phyloP scores from a whole-genome alignment of 495 filamentous ascomycete species.

The Aspergillus mulundensis region DNA sequence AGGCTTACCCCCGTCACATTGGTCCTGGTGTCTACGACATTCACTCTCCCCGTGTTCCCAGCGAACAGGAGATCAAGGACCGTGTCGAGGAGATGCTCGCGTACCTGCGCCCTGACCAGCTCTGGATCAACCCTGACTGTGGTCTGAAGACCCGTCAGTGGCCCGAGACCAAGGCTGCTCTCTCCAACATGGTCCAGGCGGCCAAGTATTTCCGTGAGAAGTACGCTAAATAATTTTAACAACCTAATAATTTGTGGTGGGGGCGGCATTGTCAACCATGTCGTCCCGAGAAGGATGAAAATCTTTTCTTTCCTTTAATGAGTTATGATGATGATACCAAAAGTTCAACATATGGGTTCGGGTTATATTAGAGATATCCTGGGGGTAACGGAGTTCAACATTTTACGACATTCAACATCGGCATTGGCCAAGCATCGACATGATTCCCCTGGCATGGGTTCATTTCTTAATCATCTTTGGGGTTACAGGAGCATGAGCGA shows the following conservation, averaged over 20 bases:
- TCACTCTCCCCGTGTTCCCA: conserved; percentile 94
- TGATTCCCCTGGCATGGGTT: conserved; percentile 18
- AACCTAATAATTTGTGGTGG: conserved; percentile 20
- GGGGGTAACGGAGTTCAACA: conserved; percentile 51
- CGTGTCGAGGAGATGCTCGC: conserved; percentile 95
- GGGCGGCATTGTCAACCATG: conserved; percentile 43
- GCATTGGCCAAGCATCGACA: conserved; percentile 39
- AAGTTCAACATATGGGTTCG: conserved; percentile 49
- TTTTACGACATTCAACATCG: conserved; percentile 60
- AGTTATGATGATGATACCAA: conserved; percentile 52
- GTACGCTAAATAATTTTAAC: conserved; percentile 55
- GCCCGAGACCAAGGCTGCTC: conserved; percentile 90
- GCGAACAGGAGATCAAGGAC: conserved; percentile 94
- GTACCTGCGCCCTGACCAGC: conserved; percentile 89
- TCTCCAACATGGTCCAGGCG: conserved; percentile 90
- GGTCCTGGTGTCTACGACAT: conserved; percentile 99
- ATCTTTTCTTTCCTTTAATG: conserved; percentile 36
- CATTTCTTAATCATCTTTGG: conserved; percentile 11
- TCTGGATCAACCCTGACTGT: conserved; percentile 99
- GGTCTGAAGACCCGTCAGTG: conserved; percentile 97
- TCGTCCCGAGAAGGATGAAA: conserved; percentile 32
- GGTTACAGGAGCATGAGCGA: conserved; percentile 14
- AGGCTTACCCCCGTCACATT: conserved; percentile 94
- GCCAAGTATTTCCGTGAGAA: conserved; percentile 94
- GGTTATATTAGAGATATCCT: conserved; percentile 44